Conservation (phyloP, 2,329 filamentous ascomycete species). For the Pseudogymnoascus sp. region DNA sequence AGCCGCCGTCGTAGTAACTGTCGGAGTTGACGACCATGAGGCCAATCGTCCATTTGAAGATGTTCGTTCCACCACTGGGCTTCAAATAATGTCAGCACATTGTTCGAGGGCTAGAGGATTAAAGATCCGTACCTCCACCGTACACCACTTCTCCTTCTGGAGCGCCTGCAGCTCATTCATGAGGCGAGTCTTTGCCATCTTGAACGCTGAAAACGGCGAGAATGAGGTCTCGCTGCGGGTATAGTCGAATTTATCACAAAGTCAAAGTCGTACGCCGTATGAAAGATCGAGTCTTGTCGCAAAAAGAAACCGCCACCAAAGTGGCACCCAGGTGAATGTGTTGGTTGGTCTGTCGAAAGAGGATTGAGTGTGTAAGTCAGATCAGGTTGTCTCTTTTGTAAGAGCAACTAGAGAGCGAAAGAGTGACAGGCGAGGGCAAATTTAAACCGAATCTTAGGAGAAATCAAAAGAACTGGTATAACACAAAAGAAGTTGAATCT, state of each 20-base stretch:
- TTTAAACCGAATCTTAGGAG: neutral
- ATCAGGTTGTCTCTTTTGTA: neutral
- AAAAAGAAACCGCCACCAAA: neutral
- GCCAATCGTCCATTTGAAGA: slow-evolving; percentile 80
- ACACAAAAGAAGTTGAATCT: neutral
- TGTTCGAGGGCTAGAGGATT: slow-evolving; percentile 9
- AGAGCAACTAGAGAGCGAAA: neutral
- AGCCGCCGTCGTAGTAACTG: slow-evolving; percentile 85
- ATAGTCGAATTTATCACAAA: neutral
- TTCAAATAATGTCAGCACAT: slow-evolving; percentile 16
- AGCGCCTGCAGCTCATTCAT: slow-evolving; percentile 82
- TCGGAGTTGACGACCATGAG: slow-evolving; percentile 91
- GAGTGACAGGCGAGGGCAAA: neutral
- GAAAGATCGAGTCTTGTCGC: neutral
- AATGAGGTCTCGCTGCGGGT: slow-evolving; percentile 5
- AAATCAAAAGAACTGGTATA: neutral
- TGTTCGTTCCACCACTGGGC: slow-evolving; percentile 70
- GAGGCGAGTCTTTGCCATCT: slow-evolving; percentile 66
- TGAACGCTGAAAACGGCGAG: slow-evolving; percentile 26
- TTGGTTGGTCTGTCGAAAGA: neutral
- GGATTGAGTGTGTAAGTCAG: neutral
- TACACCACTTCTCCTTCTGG: slow-evolving; percentile 85
- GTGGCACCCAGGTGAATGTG: slow-evolving; percentile 2
- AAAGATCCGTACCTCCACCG: slow-evolving; percentile 61
- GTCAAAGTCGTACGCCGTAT: neutral